phyloP scores from a whole-genome alignment of 257 asterid species.

The Nicotiana obtusifolia region DNA sequence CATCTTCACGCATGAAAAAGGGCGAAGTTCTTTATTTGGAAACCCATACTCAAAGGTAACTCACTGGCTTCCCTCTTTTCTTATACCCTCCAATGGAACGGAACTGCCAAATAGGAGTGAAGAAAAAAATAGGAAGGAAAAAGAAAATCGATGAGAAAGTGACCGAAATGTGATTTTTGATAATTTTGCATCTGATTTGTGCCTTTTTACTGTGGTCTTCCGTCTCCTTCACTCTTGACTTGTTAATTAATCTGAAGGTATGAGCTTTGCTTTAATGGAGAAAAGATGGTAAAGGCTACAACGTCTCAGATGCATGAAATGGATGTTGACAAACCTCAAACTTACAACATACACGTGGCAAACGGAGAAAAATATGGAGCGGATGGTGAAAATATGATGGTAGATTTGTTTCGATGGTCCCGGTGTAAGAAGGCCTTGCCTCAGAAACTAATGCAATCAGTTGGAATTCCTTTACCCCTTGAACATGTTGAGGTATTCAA shows the following conservation, averaged over 20 bases:
- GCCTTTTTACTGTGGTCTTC: not conserved
- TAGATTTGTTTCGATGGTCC: slow-evolving; percentile 82
- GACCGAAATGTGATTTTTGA: not conserved
- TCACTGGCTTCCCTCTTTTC: not conserved
- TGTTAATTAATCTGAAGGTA: slow-evolving; percentile 48
- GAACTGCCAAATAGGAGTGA: not conserved
- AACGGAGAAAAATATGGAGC: slow-evolving; percentile 52
- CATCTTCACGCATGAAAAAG: slow-evolving; percentile 91
- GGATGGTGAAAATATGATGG: slow-evolving; percentile 50
- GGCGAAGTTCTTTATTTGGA: slow-evolving; percentile 94
- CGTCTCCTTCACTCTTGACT: slow-evolving; percentile 12
- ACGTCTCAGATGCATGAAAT: slow-evolving; percentile 42
- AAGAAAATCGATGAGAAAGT: not conserved
- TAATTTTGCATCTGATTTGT: not conserved
- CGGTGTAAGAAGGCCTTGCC: slow-evolving; percentile 73
- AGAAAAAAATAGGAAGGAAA: not conserved
- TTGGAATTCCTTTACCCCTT: slow-evolving; percentile 79
- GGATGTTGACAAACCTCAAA: slow-evolving; percentile 53
- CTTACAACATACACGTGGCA: slow-evolving; percentile 28
- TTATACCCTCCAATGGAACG: not conserved
- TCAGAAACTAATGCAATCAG: slow-evolving; percentile 52
- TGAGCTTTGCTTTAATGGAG: slow-evolving; percentile 83
- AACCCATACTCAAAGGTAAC: slow-evolving; percentile 73
- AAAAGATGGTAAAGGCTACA: slow-evolving; percentile 56
- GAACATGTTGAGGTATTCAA: slow-evolving; percentile 75